phyloP scores from a whole-genome alignment of 495 filamentous ascomycete species.

The Neurospora sp. region DNA sequence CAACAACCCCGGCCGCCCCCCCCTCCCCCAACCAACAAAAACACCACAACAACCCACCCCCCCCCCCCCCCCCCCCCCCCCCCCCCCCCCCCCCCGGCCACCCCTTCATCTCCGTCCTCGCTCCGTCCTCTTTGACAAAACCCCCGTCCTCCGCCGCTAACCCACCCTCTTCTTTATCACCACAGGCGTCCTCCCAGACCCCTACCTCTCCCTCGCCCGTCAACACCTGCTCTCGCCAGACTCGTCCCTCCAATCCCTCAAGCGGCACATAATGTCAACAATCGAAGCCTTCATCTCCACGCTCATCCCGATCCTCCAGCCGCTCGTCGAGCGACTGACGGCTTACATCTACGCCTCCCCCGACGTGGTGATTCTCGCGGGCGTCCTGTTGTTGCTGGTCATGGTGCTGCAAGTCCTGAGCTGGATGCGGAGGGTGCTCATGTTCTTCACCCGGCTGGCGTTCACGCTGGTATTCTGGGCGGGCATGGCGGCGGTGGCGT shows the following conservation, averaged over 20 bases:
- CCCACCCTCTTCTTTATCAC: neutral
- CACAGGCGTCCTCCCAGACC: slow-evolving; percentile 32
- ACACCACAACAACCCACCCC: no score
- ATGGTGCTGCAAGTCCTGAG: slow-evolving; percentile 57
- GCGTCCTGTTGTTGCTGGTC: slow-evolving; percentile 44
- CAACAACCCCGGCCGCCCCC: no score
- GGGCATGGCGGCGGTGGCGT: slow-evolving; percentile 33
- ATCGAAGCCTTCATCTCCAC: slow-evolving; percentile 26
- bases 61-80: no score
- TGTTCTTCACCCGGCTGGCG: slow-evolving; percentile 61
- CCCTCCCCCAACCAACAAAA: no score
- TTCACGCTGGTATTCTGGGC: slow-evolving; percentile 52
- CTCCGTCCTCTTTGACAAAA: neutral
- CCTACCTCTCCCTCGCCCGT: slow-evolving; percentile 23
- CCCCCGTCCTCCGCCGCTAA: neutral
- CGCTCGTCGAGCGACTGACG: slow-evolving; percentile 38
- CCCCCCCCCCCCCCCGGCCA: neutral
- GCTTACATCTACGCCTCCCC: slow-evolving; percentile 32
- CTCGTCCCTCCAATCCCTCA: slow-evolving; percentile 24
- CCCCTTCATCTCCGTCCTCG: neutral
- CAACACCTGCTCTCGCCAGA: slow-evolving; percentile 28
- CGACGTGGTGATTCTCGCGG: slow-evolving; percentile 48
- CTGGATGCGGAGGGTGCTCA: slow-evolving; percentile 53
- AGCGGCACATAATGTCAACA: slow-evolving; percentile 17
- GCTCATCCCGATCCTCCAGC: slow-evolving; percentile 26